phyloP scores from a whole-genome alignment of 2,329 filamentous ascomycete species.

The Paraphaeosphaeria sporulosa region DNA sequence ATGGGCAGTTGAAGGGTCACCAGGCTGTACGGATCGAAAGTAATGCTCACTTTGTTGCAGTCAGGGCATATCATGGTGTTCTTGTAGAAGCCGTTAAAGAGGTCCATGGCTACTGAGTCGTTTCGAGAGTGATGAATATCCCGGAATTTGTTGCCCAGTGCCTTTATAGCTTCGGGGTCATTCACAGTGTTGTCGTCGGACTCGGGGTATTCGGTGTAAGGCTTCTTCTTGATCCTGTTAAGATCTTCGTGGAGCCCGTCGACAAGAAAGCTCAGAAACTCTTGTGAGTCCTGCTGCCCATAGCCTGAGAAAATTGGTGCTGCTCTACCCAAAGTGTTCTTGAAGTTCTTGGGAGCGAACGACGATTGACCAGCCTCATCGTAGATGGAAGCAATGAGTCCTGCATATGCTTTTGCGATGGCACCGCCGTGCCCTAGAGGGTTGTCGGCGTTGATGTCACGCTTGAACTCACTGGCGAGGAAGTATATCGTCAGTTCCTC shows the following conservation, averaged over 20 bases:
- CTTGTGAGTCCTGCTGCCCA: slow-evolving; percentile 96
- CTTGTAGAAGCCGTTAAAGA: slow-evolving; percentile 98
- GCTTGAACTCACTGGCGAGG: slow-evolving; percentile 59
- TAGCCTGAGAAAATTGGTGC: slow-evolving; percentile 91
- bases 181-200: slow-evolving; percentile 96
- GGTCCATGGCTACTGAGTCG: slow-evolving; percentile 91
- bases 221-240: slow-evolving; percentile 92
- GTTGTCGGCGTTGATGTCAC: slow-evolving; percentile 85
- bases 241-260: slow-evolving; percentile 95
- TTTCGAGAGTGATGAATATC: slow-evolving; percentile 91
- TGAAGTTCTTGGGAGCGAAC: slow-evolving; percentile 82
- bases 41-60: slow-evolving; percentile 96
- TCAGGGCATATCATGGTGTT: slow-evolving; percentile 92
- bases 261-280: slow-evolving; percentile 93
- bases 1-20: slow-evolving; percentile 89
- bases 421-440: slow-evolving; percentile 84
- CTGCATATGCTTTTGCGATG: slow-evolving; percentile 84
- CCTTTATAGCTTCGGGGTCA: slow-evolving; percentile 78
- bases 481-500: slow-evolving; percentile 96
- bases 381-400: slow-evolving; percentile 80
- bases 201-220: slow-evolving; percentile 96
- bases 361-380: slow-evolving; percentile 70
- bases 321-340: slow-evolving; percentile 79
- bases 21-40: slow-evolving; percentile 97
- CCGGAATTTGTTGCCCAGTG: slow-evolving; percentile 89